These are phyloP conservation scores for Cladosporium sp. DNA, from an alignment of 2,329 filamentous ascomycete species.

Conservation along the genomic window DNA sequence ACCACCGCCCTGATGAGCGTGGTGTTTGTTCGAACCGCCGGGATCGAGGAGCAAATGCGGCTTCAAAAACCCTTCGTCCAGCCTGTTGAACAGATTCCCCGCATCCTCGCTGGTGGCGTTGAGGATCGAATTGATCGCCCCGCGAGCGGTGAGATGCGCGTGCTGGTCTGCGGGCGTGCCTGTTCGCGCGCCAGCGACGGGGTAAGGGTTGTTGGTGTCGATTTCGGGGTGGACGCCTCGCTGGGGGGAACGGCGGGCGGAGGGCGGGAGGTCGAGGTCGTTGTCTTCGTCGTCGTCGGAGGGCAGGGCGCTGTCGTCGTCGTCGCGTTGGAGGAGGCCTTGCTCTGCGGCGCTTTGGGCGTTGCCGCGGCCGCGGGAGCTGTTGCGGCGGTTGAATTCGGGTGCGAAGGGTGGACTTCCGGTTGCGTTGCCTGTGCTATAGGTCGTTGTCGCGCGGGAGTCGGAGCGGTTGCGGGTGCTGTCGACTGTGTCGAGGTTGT, in stretches of 20 bases:
- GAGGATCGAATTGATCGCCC: slow-evolving; percentile 74
- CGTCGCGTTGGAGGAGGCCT: slow-evolving; percentile 48
- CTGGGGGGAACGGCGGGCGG: slow-evolving; percentile 45
- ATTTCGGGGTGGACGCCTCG: slow-evolving; percentile 24
- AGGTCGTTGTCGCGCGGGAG: slow-evolving; percentile 51
- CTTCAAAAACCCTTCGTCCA: slow-evolving; percentile 96
- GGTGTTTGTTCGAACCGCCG: slow-evolving; percentile 17
- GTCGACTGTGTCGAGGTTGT: slow-evolving; percentile 27
- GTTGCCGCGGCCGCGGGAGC: slow-evolving; percentile 42
- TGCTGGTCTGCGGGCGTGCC: slow-evolving; percentile 15
- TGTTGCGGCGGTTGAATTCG: slow-evolving; percentile 49
- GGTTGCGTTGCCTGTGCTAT: slow-evolving; percentile 52
- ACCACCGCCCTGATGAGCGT: slow-evolving; percentile 14
- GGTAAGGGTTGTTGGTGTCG: slow-evolving; percentile 30
- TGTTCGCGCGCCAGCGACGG: slow-evolving; percentile 35
- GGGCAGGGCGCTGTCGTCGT: slow-evolving; percentile 41
- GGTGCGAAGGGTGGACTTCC: slow-evolving; percentile 45
- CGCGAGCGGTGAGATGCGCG: slow-evolving; percentile 58
- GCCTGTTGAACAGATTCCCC: slow-evolving; percentile 79
- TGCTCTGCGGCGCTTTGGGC: slow-evolving; percentile 46
- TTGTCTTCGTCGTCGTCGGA: slow-evolving; percentile 48
- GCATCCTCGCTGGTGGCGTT: slow-evolving; percentile 77
- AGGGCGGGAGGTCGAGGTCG: slow-evolving; percentile 58
- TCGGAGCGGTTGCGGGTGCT: slow-evolving; percentile 21
- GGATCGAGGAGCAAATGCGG: slow-evolving; percentile 79